These are phyloP conservation scores for Penicillium ucsense DNA, from an alignment of 495 filamentous ascomycete species.

Conservation along the genomic window DNA sequence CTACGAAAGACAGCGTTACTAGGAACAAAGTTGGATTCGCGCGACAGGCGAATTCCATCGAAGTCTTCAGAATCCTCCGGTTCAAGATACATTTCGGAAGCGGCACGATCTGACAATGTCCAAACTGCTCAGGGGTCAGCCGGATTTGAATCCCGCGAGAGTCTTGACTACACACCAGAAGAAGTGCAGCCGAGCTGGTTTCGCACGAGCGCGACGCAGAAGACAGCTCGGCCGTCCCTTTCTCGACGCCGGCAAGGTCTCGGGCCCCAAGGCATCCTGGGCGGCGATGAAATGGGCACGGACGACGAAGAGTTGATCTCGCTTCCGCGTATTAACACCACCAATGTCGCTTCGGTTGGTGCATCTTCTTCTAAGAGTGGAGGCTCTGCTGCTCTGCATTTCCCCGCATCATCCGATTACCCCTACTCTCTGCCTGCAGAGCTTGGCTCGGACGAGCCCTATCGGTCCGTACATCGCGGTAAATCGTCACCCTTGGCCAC, in stretches of 20 bases:
- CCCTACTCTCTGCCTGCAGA: constrained; percentile 43
- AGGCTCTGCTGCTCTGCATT: constrained; percentile 16
- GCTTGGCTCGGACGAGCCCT: constrained; percentile 24
- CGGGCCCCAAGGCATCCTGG: constrained; percentile 46
- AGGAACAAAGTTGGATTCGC: constrained; percentile 47
- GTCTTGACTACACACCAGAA: constrained; percentile 12
- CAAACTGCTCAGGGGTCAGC: constrained; percentile 11
- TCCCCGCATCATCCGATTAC: constrained; percentile 45
- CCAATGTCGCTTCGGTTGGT: constrained; percentile 9
- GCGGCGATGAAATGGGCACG: constrained; percentile 59
- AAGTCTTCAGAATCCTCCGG: constrained; percentile 22
- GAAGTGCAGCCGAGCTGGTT: constrained; percentile 17
- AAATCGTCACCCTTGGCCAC: constrained; percentile 52
- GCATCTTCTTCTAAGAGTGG: background rate
- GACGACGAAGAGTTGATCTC: constrained; percentile 69
- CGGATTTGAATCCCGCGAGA: constrained; percentile 9
- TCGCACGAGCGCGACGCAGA: constrained; percentile 14
- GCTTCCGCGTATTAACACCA: constrained; percentile 34
- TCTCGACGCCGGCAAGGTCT: constrained; percentile 18
- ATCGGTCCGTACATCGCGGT: constrained; percentile 36
- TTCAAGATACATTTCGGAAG: constrained; percentile 11
- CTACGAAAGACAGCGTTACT: constrained; percentile 71
- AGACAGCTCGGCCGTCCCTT: constrained; percentile 12
- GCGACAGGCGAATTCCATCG: constrained; percentile 35
- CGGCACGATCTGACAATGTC: constrained; percentile 7